Base-by-base conservation (phyloP, 306 rosid species). In the Betula pendula region DNA sequence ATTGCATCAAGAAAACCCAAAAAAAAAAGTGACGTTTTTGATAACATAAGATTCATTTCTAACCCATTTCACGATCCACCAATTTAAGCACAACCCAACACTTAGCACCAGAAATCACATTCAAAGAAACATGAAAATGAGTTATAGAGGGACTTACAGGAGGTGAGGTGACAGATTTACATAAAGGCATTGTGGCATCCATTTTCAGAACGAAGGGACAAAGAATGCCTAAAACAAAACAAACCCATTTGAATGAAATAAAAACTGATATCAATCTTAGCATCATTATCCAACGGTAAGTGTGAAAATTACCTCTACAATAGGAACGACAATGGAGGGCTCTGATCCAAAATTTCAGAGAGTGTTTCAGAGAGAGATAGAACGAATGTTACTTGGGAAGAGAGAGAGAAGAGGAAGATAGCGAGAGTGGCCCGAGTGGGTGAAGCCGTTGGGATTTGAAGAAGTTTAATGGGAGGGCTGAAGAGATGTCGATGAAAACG, bases 131-230 rank as follows among this genome's bases (percentile, higher is more conserved):
- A 52, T 51, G n/a, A 33, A 13, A 68, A 71, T n/a, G 25, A 55
- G 29, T 16, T 19, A 56, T 2, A 42, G 65, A 11, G 58, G 70
- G 16, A 71, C 89, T 85, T 72, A 94, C 90, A 71, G 87, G 75
- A 75, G 88, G 85, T 16, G 94, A 84, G 75, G 76, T 43, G 56
- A 89, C 73, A 68, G 90, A 85, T 73, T 85, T 90, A 91, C 96
- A 92, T 10, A 87, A 49, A 33, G 94, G 92, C 78, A 91, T 74
- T 55, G 91, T 81, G 60, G 87, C 86, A 11, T 90, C 97, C 98
- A 89, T 89, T 76, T 78, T 40, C 17, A 13, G 65, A 70, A 10
- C 40, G 13, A 56, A 25, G 69, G 42, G 43, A 53, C 13, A 9
- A 48, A 25, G 15, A 62, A 48, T 38, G 48, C 79, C 82, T 58